Evolutionary conservation across 2,329 filamentous ascomycete genomes (phyloP).

Genomic region (Trichoderma hamatum): DNA sequence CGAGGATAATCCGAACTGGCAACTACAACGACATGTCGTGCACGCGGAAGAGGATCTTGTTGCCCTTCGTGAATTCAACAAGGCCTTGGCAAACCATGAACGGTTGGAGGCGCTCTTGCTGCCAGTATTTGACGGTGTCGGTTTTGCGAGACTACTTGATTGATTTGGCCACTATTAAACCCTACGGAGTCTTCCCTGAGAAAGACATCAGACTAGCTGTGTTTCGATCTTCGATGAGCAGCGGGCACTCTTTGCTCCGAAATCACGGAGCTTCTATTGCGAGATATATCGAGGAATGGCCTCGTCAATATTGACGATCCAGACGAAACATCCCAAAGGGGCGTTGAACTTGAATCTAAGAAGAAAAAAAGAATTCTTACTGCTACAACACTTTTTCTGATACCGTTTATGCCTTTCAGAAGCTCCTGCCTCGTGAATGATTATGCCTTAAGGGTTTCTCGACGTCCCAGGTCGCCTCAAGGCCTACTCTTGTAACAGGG

Average conservation of each 20-base stretch:
- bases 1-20: conserved; percentile 41
- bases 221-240: not conserved
- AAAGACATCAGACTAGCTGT: not conserved
- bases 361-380: not conserved
- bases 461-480: not conserved
- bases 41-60: conserved; percentile 31
- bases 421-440: not conserved
- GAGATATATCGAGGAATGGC: not conserved
- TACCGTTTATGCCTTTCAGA: not conserved
- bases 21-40: conserved; percentile 22
- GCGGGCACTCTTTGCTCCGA: not conserved
- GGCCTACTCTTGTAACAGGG: not conserved
- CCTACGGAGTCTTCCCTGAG: not conserved
- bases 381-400: not conserved
- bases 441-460: not conserved
- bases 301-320: not conserved
- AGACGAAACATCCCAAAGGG: not conserved
- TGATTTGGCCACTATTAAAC: conserved; percentile 21
- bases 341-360: not conserved
- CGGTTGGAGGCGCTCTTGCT: conserved; percentile 43
- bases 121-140: conserved; percentile 44
- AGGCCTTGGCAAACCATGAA: conserved; percentile 32
- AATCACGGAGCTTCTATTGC: not conserved
- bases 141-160: conserved; percentile 39
- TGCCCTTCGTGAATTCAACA: conserved; percentile 37